Evolutionary conservation across 345 rosid species (phyloP).

Genomic region (Eucalyptus regnans): DNA sequence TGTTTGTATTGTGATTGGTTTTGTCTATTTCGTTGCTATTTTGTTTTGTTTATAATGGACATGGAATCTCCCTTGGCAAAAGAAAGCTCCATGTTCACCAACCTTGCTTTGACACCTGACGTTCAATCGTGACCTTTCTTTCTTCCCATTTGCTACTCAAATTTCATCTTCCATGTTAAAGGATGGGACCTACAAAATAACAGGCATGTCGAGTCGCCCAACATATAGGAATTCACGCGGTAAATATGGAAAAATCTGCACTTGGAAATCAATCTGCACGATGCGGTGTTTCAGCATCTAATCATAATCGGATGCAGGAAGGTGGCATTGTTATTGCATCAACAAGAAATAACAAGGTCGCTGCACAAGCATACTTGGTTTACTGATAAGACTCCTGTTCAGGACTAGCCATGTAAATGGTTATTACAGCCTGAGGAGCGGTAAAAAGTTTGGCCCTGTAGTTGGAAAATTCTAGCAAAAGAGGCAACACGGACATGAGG

Average conservation of each 20-base stretch:
- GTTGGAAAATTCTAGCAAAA: background rate
- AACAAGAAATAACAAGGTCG: background rate
- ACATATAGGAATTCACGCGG: background rate
- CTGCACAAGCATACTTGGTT: background rate
- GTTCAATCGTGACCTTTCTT: background rate
- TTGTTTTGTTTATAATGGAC: background rate
- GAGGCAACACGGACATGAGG: background rate
- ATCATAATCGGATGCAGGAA: background rate
- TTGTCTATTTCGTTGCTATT: accelerated
- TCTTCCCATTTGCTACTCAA: background rate
- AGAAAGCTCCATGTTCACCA: background rate
- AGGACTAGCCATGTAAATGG: background rate
- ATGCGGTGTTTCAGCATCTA: background rate
- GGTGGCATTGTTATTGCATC: background rate
- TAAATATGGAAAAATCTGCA: background rate
- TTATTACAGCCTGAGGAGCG: background rate
- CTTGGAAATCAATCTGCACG: background rate
- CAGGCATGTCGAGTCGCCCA: background rate
- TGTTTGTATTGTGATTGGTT: background rate
- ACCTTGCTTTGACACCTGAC: background rate
- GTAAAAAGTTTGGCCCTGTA: background rate
- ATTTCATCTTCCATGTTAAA: background rate
- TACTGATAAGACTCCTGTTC: background rate
- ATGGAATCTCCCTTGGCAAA: background rate
- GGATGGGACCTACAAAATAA: background rate